Evolutionary conservation across 2,329 filamentous ascomycete genomes (phyloP), one percentile per base, ranked within the genome.

Genomic region (Drechslera avenae): DNA sequence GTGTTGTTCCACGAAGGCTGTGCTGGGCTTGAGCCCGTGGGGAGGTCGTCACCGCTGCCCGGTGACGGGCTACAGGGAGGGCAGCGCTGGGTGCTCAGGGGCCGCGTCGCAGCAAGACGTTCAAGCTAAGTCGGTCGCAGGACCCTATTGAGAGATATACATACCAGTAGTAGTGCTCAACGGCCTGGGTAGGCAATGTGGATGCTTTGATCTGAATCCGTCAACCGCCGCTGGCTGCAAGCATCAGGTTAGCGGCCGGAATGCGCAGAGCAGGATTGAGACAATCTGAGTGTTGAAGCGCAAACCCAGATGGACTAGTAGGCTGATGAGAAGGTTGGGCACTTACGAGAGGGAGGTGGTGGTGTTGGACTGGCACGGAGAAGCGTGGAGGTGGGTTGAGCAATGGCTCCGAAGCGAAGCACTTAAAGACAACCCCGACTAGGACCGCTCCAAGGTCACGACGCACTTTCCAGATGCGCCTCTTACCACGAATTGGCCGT

Each of bases 171-270:
- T 59, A 46, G 53, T 59, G 59, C 57, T 52, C 55, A 56, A 49
- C 48, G 46, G 45, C 59, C 60, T 57, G 59, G 57, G 63, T 59
- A 58, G 58, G 60, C 58, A 56, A 56, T 56, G 41, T 57, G 52
- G 55, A 63, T 55, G 61, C 57, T 67, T 66, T 60, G 65, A 68
- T 64, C 56, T 57, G 57, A 52, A 67, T 69, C 66, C 68, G 69
- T 71, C 60, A 66, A 64, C 65, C 68, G 68, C 70, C 69, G 69
- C 64, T 63, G 55, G 62, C 58, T 69, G 68, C 49, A 57, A 58
- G 57, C 63, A 55, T 60, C 62, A 57, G 57, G 70, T 71, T 54
- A 72, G 69, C 59, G 60, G 59, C 48, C 52, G 50, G 44, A 43
- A 57, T 60, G 64, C 59, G 59, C 63, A 63, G 31, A 53, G 52